Base-by-base conservation (phyloP, 495 filamentous ascomycete genomes). In the Talaromyces borbonicus region DNA sequence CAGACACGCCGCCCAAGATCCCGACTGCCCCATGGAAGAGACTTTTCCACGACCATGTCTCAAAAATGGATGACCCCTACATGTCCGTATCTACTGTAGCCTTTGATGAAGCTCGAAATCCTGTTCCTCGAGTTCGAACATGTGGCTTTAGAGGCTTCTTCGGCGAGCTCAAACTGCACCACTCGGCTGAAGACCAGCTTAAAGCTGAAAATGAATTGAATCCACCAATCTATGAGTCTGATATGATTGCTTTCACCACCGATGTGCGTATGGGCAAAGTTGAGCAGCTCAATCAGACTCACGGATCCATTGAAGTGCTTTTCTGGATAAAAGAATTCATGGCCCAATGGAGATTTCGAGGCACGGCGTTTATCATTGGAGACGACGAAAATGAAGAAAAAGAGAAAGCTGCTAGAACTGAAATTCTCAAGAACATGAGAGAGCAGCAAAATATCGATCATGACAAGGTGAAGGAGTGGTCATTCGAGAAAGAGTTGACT, bases 201-300 rank as follows among this genome's bases (percentile, higher is more conserved):
- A 83, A 84, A 54, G 74, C 77, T 42, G 52, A 77, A 62, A 5
- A 66, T 51, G 55, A 66, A 49, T 31, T 52, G 18, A 96, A 97
- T 59, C 79, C 82, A 7, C 48, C 53, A 8, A 53, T 79, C 0
- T 95, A 72, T 57, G 80, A 84, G 40, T 85, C 77, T 43, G 88
- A 97, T 52, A 62, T 87, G 48, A 70, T 81, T 3, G 79, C 84
- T 1, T 82, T 97, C 49, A 96, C 90, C 0, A 94, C 90, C 0
- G 92, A 98, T 59, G 73, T 75, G 8, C 73, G 92, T 8, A 94
- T 88, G 86, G 72, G 80, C 25, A 98, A 98, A 68, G 67, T 81
- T 2, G 61, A 61, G 2, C 81, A 96, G 58, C 52, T 96, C 0
- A 47, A 52, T 11, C n/a, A 48, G 7, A 60, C 59, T 5, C 85